Conservation (phyloP, 495 filamentous ascomycete species). For the Penicillium parvum region DNA sequence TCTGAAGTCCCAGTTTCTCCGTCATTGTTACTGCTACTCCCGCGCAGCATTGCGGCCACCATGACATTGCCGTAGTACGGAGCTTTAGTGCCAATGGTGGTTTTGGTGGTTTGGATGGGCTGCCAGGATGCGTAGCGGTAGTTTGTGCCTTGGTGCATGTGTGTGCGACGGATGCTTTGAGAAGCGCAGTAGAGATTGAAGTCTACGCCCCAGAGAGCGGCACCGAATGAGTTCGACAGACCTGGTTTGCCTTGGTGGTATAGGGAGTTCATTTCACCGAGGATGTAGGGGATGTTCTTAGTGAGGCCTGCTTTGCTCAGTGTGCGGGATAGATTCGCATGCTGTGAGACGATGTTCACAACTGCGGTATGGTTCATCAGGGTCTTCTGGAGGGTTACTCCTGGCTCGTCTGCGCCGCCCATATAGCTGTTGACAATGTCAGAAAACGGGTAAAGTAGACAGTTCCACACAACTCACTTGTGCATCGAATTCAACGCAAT, state of each 20-base stretch:
- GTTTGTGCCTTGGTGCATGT: constrained; percentile 65
- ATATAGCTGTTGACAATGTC: constrained; percentile 51
- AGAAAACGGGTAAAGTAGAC: constrained; percentile 12
- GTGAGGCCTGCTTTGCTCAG: constrained; percentile 33
- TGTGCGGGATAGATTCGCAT: constrained; percentile 41
- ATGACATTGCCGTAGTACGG: constrained; percentile 65
- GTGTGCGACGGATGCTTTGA: constrained; percentile 53
- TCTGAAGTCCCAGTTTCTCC: constrained; percentile 1
- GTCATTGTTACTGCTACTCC: too few relatives aligned
- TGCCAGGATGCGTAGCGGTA: constrained; percentile 60
- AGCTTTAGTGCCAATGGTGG: constrained; percentile 55
- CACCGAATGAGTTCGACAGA: constrained; percentile 65
- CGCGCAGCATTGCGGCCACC: constrained; percentile 53
- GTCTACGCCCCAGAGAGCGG: constrained; percentile 65
- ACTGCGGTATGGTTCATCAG: constrained; percentile 64
- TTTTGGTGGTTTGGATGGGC: constrained; percentile 50
- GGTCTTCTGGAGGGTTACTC: constrained; percentile 60
- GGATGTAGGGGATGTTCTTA: constrained; percentile 51
- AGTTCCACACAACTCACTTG: constrained; percentile 53
- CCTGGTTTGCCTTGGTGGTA: constrained; percentile 60
- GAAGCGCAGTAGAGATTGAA: constrained; percentile 59
- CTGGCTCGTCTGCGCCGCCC: constrained; percentile 54
- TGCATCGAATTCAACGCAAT: constrained; percentile 58
- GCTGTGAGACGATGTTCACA: constrained; percentile 42
- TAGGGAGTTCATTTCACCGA: constrained; percentile 64